Evolutionary conservation across 352 stramenopile species (phyloP), one percentile per base, ranked within the genome.

Genomic region (Phytopythium mirpurense): DNA sequence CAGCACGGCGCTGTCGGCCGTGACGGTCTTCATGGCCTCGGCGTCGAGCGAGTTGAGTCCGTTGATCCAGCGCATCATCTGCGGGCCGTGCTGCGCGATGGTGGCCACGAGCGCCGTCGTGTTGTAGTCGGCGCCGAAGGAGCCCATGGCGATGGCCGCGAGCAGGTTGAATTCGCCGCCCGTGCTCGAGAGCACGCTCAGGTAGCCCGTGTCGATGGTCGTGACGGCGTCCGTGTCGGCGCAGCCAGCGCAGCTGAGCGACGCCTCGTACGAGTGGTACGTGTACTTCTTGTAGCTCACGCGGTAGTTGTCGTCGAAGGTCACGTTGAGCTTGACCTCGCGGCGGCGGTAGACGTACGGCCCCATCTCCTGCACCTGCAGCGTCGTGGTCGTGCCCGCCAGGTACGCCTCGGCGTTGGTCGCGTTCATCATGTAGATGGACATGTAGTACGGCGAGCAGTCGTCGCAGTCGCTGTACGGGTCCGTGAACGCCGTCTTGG

Each of bases 271-370:
- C 53, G 65, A 79, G 69, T 88, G 74, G 66, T 86, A 88, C 51
- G 73, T 87, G 70, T 91, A 91, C 57, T 60, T 70, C 63, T 84
- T 87, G 75, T 91, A 91, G 37, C 59, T 83, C 51, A 91, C 68
- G 36, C 51, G 65, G 62, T 79, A 76, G 47, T 59, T 54, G 53
- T 85, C 74, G 43, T 70, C 61, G 45, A 91, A 63, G 47, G 68
- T 62, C 21, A 91, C 77, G 63, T 91, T 69, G 10, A 85, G 49
- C 52, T 76, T 78, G 43, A 83, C 72, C 61, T 87, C 57, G 42
- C 67, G 77, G 12, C 75, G 69, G 26, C 81, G 76, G 62, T 89
- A 91, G 27, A 74, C 63, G 64, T 91, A 91, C 35, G 78, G 78
- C 0, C 81, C 81, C 38, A 89, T 69, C 52, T 91, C 78, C 38